Base-by-base conservation (phyloP, 352 stramenopile genomes). In the Globisporangium barbulae region DNA sequence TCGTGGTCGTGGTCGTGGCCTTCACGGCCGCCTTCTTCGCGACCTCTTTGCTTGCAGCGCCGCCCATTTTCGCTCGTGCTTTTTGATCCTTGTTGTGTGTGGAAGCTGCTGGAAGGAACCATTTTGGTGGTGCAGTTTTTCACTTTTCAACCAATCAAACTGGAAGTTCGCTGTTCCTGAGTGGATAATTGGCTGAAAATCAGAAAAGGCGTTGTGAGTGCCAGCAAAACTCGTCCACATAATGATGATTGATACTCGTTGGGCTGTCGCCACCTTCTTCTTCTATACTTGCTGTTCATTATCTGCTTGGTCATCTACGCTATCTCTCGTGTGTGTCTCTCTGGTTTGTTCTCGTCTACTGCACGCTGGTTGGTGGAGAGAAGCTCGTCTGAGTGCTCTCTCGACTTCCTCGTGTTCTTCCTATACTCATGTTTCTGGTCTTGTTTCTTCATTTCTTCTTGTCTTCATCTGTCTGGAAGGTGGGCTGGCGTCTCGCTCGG, bases 31-130 rank as follows among this genome's bases (percentile, higher is more conserved):
- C 58, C 15, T 59, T 60, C 12, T 64, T 47, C 21, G 54, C 61
- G 10, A 68, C 69, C 19, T 67, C 45, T 52, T 61, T 61, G 44
- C 53, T 63, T 15, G 62, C 54, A 2, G 62, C 54, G 35, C 44
- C 45, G 53, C 62, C 62, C 62, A 68, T 68, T 61, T 44, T 67
- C 6, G 5, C 35, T 41, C 35, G 31, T 37, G 25, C 25, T 28
- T 19, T 6, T 37, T 65, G 6, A 12, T 58, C 5, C 5, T 21
- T 19, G 1, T 59, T 28, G 10, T 39, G 49, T 59, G 21, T 31
- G 7, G 39, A 53, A 39, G 22, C 15, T 8, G 19, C 13, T 53
- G 19, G 30, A 63, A 63, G 30, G n/a, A 17, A 42, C 9, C 35
- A 53, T 63, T 63, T 63, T 63, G 56, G 56, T 63, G 56, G 30